Conservation (phyloP, 2,329 filamentous ascomycete species). For the Colletotrichum agaves region DNA sequence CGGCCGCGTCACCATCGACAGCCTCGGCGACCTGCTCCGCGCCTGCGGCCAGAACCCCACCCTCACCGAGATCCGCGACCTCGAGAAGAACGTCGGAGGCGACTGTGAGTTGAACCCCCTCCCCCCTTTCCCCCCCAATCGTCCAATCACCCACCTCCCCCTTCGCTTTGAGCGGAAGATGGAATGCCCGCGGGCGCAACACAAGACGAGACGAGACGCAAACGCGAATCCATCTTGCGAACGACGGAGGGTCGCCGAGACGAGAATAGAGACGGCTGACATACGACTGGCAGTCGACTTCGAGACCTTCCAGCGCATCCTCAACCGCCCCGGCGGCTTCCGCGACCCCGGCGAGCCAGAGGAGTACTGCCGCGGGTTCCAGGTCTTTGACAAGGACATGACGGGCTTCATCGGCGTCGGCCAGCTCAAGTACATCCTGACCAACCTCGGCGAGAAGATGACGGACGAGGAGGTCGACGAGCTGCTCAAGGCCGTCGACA, state of each 20-base stretch:
- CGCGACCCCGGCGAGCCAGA: conserved; percentile 97
- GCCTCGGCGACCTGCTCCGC: conserved; percentile 91
- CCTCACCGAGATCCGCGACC: conserved; percentile 87
- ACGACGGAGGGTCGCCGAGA: too few relatives aligned
- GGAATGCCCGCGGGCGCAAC: neutral
- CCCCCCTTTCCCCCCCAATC: too few relatives aligned
- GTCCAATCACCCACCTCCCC: too few relatives aligned
- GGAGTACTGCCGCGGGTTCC: conserved; percentile 98
- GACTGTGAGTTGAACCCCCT: conserved; percentile 98
- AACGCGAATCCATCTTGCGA: neutral
- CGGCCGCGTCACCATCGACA: conserved; percentile 87
- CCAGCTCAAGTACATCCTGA: conserved; percentile 97
- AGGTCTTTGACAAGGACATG: conserved; percentile 99
- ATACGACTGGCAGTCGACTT: conserved; percentile 80
- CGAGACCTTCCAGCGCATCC: conserved; percentile 94
- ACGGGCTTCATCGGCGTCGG: conserved; percentile 98
- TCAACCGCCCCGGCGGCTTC: conserved; percentile 98
- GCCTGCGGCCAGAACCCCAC: conserved; percentile 99
- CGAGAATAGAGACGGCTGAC: conserved; percentile 27
- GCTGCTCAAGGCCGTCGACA: conserved; percentile 97
- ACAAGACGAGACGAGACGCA: neutral
- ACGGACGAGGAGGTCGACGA: conserved; percentile 98
- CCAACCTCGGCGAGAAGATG: conserved; percentile 99
- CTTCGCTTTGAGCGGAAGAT: too few relatives aligned
- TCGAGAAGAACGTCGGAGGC: conserved; percentile 88